Evolutionary conservation across 2,329 filamentous ascomycete genomes (phyloP), one percentile per base, ranked within the genome.

Genomic region (Fusarium sarcochroum): DNA sequence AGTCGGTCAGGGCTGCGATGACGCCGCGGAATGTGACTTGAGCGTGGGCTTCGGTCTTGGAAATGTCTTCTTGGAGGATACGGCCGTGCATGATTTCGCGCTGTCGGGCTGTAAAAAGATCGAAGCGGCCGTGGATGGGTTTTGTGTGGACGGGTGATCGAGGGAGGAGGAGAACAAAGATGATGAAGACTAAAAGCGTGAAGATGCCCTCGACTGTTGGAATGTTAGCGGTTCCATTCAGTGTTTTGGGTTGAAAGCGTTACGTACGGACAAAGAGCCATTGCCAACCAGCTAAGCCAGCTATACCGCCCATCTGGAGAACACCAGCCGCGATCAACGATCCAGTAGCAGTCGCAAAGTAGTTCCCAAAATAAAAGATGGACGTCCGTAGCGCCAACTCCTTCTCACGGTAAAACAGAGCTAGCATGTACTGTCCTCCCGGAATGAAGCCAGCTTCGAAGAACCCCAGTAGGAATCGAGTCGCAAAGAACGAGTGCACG

Each of bases 321-420:
- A 72, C 52, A 1, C 68, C 69, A 0, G 69, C 66, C 0, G 69
- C 69, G 6, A 71, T 65, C 10, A 71, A 3, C 0, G 58, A 68
- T 0, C 69, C 68, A 1, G 66, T 71, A 0, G 69, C 66, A 3
- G 68, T 68, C 3, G 68, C 68, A n/a, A 56, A 68, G n/a, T 71
- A 71, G 14, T 71, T 71, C 2, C 69, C 68, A 9, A 71, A 71
- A 20, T 71, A 71, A 1, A 71, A 71, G 2, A 68, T 58, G 4
- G 69, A 52, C 0, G 63, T 69, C 1, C 69, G 41, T 6, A 58
- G 2, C 3, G 69, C 68, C 9, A 71, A 9, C 2, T 71, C 68
- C 20, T 66, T 54, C 14, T 66, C 52, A 0, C 50, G 21, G 18
- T 71, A 71, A 3, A 71, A 71, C 11, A 71, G 38, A 0, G 68